A percentile compares a stretch with the other conserved stretches of the same genome.
phyloP scores from a whole-genome alignment of 1,139 yeast genomes.

The Zygoascus sp. region DNA sequence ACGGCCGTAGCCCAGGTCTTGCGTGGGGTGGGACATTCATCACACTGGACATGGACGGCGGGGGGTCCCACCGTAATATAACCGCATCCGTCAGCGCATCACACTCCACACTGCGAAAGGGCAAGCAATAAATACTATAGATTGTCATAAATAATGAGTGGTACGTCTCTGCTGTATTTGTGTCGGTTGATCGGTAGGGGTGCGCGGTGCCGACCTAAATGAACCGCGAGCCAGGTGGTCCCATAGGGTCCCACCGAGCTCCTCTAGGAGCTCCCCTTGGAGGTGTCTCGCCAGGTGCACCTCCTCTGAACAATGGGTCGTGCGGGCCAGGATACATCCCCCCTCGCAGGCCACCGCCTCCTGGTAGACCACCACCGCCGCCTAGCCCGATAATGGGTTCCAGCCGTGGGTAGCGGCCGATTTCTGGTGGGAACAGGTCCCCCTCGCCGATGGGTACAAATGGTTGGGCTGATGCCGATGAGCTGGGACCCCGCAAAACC shows the following conservation, averaged over 20 bases:
- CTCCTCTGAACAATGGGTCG: conserved; percentile 27
- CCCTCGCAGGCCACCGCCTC: conserved; percentile 11
- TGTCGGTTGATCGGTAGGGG: no score
- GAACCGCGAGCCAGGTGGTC: conserved; percentile 19
- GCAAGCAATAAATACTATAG: no score
- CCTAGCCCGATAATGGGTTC: conserved; percentile 25
- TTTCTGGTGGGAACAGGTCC: conserved; percentile 40
- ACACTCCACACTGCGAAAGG: no score
- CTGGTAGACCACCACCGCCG: no score
- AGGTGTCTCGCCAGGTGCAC: conserved; percentile 17
- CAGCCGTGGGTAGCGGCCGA: conserved; percentile 35
- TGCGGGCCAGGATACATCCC: conserved; percentile 39
- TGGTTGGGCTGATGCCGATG: neutral
- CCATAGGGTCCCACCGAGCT: conserved; percentile 37
- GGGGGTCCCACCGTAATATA: no score
- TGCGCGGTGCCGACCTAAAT: no score
- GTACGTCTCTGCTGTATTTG: no score
- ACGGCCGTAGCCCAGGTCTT: no score
- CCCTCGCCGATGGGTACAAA: conserved; percentile 31
- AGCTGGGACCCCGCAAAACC: conserved; percentile 23
- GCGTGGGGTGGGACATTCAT: no score
- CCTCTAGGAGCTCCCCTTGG: conserved; percentile 35
- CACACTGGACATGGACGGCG: no score
- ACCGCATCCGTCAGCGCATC: no score
- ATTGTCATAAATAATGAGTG: no score